A percentile compares a stretch with the other conserved stretches of the same genome.
These are phyloP conservation scores for Vitis amurensis DNA, from an alignment of 164 flowering plant species.

Conservation along the genomic window DNA sequence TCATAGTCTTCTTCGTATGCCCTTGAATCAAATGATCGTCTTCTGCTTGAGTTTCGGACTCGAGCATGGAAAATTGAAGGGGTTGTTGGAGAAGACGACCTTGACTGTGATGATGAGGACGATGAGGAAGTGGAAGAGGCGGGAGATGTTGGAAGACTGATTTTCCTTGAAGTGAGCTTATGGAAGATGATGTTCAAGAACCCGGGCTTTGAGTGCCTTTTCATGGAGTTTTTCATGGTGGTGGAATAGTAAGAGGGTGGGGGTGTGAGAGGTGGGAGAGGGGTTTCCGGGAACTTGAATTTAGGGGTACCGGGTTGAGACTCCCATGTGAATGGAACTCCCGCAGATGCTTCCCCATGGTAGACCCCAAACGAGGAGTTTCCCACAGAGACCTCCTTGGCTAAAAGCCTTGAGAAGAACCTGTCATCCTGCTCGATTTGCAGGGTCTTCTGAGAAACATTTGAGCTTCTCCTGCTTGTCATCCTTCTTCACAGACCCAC, in stretches of 20 bases:
- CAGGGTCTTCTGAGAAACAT: background rate
- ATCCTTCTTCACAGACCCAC: too few species aligned
- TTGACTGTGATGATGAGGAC: slow-evolving; percentile 14
- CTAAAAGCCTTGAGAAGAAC: background rate
- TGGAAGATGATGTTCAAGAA: slow-evolving; percentile 19
- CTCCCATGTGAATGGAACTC: slow-evolving; percentile 58
- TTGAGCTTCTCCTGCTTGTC: background rate
- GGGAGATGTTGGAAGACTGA: slow-evolving; percentile 7
- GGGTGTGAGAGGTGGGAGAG: slow-evolving; percentile 56
- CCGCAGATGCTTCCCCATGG: slow-evolving; percentile 32
- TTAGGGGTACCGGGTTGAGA: slow-evolving; percentile 61
- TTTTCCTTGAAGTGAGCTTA: slow-evolving; percentile 12
- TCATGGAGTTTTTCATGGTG: slow-evolving; percentile 8
- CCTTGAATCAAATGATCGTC: slow-evolving; percentile 9
- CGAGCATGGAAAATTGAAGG: slow-evolving; percentile 10
- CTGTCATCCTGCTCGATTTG: slow-evolving; percentile 1
- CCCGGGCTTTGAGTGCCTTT: slow-evolving; percentile 9
- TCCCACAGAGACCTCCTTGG: slow-evolving; percentile 1
- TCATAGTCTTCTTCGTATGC: slow-evolving; percentile 7
- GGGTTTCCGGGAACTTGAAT: slow-evolving; percentile 12
- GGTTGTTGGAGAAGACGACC: slow-evolving; percentile 14
- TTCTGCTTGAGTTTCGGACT: background rate
- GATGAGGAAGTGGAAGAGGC: slow-evolving; percentile 17
- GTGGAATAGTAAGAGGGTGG: slow-evolving; percentile 45
- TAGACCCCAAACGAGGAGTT: slow-evolving; percentile 13